Conservation (phyloP, 805 yeast genomes). For the Metschnikowia koreensis region DNA sequence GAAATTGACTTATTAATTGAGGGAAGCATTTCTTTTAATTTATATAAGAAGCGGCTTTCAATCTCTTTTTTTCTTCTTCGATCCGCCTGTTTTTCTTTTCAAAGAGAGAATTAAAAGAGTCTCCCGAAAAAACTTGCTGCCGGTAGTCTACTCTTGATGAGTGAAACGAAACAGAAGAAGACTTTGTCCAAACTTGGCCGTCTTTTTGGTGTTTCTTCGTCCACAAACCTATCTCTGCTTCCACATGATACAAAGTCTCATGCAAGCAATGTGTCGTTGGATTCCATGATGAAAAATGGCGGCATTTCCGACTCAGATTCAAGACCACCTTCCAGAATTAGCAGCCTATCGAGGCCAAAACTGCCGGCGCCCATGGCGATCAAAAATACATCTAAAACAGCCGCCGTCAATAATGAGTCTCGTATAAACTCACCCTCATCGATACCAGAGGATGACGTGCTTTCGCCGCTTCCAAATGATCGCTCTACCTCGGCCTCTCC, state of each 20-base stretch:
- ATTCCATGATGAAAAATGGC: slow-evolving; percentile 1
- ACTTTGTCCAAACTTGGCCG: slow-evolving; percentile 26
- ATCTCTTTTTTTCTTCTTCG: not conserved
- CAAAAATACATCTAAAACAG: not conserved
- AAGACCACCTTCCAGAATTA: slow-evolving; percentile 5
- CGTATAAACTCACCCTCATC: too few relatives aligned
- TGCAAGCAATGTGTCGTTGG: slow-evolving; percentile 3
- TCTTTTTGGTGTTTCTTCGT: slow-evolving; percentile 26
- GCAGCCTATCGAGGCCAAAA: slow-evolving; percentile 6
- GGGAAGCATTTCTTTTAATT: too few relatives aligned
- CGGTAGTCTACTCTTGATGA: slow-evolving; percentile 13
- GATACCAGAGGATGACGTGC: slow-evolving; percentile 17
- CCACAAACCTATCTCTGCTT: slow-evolving; percentile 17
- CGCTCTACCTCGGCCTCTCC: slow-evolving; percentile 16
- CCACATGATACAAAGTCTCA: slow-evolving; percentile 9
- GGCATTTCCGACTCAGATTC: slow-evolving; percentile 3
- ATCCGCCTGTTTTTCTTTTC: not conserved
- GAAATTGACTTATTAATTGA: not conserved
- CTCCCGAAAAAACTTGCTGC: not conserved
- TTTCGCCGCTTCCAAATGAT: slow-evolving; percentile 19
- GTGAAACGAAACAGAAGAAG: slow-evolving; percentile 23
- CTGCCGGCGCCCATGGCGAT: slow-evolving; percentile 8
- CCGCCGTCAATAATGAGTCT: not conserved
- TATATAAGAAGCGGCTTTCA: not conserved
- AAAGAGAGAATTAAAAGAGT: not conserved